Evolutionary conservation across 495 filamentous ascomycete genomes (phyloP), one percentile per base, ranked within the genome.

Genomic region (Lasiosphaeriaceae sp.): DNA sequence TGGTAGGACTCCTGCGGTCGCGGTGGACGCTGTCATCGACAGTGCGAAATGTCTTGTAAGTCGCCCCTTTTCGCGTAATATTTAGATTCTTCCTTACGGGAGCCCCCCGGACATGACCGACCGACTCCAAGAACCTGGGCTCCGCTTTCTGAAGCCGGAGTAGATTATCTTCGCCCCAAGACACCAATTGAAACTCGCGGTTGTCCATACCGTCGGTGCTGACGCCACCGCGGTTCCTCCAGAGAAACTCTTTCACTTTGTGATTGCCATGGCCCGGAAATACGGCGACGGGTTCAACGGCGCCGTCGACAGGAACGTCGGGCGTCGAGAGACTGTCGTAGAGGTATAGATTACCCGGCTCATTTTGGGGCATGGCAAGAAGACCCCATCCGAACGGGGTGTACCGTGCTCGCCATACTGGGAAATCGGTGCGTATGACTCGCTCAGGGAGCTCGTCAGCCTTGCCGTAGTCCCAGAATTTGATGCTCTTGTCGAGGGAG

Each of bases 231-330:
- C 92, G 85, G 31, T 82, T 83, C 65, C 93, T 80, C 93, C 93
- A 97, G 9, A 97, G 74, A 56, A 97, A 96, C 55, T 97, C 93
- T 62, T 96, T 96, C 22, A 93, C 89, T 61, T 91, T 89, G 54
- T 89, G 85, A 47, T 84, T 84, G 16, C 79, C 80, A 66, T 97
- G 93, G 6, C 90, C 90, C 14, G 83, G 80, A 55, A 96, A 97
- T 47, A 82, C 82, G 59, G 86, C 82, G 6, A 87, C 84, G 21
- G 89, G 81, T n/a, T 77, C 75, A 4, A 77, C 76, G 3, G 72
- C 60, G 11, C 71, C 74, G 39, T 80, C 74, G 2, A 74, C 70
- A 0, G 73, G 69, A 5, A 64, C 68, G 11, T 74, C 71, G 34
- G 69, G 66, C 2, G 60, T 58, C 31, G 74, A 70, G 52, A 82